Evolutionary conservation across 192 early-diverging fungal species (phyloP).

Genomic region (Rhizophagus clarus): DNA sequence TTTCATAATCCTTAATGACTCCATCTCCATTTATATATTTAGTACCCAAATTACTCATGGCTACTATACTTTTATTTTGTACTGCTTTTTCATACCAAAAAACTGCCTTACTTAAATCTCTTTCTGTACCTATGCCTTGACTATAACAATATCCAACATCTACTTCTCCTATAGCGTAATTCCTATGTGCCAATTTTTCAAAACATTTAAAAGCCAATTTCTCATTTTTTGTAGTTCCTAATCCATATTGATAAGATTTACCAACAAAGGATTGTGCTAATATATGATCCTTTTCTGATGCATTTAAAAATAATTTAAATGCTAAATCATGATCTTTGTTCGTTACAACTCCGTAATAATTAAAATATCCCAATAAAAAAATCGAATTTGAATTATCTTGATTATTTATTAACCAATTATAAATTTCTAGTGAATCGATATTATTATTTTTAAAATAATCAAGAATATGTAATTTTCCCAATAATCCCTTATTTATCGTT

Average conservation of each 20-base stretch:
- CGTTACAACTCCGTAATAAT: not conserved
- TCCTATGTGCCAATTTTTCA: slow-evolving; percentile 57
- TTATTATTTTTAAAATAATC: not conserved
- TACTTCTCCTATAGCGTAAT: slow-evolving; percentile 71
- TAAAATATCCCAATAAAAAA: not conserved
- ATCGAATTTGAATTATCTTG: not conserved
- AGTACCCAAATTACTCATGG: no score
- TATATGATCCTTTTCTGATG: not conserved
- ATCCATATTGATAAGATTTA: not conserved
- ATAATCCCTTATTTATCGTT: not conserved
- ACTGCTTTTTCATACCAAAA: no score
- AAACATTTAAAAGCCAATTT: not conserved
- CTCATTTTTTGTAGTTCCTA: not conserved
- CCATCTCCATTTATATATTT: no score
- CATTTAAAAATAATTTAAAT: not conserved
- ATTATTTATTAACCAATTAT: not conserved
- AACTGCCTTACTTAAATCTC: no score
- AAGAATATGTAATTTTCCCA: not conserved
- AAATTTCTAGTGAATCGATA: not conserved
- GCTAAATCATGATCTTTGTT: not conserved
- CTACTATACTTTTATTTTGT: no score
- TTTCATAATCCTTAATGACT: no score
- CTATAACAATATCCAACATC: slow-evolving; percentile 80
- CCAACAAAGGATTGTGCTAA: not conserved
- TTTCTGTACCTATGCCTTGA: not conserved